Base-by-base conservation (phyloP, 805 yeast genomes). In the Yarrowia yakushimensis region DNA sequence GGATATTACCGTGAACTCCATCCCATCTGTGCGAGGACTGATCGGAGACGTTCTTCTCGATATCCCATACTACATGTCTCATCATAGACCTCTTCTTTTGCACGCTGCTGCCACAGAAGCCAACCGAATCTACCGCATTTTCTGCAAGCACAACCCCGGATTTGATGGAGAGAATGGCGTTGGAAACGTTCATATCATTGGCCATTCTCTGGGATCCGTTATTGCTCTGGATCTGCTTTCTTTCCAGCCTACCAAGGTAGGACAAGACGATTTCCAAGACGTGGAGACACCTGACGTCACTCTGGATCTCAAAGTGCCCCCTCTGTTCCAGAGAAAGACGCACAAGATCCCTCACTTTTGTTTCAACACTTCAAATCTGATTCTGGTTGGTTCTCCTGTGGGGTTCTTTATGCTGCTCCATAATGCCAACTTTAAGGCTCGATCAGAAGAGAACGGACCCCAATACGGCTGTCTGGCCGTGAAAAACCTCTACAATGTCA, bases 121-220 rank as follows among this genome's bases (percentile, higher is more conserved):
- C 15, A 93, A 94, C 72, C 70, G 83, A 2, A 82, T 88, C 0
- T 89, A 85, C 72, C 73, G 78, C 4, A 74, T 82, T 25, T 94
- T 86, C 71, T 71, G 77, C 64, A 77, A 82, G 62, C 77, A 83
- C 60, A 86, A 93, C 68, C 97, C 97, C 0, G 75, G 81, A 12
- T 91, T 91, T 74, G 46, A 41, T 15, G 69, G 67, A 2, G 37
- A 52, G 12, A 2, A 30, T 5, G 50, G 62, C 9, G 74, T 75
- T 11, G 69, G 72, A 2, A 85, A 85, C 1, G 85, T 90, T 66
- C 97, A 93, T 72, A 73, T 94, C 1, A 77, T 91, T 65, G 98
- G 97, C 1, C 99, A 93, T 72, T 93, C 98, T 0, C 76, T 93
- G 31, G 99, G 99, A 0, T 86, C 96, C 8, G 86, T 93, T 0